phyloP scores from a whole-genome alignment of 768 basidiomycete genomes.

The Pisolithus tinctorius region DNA sequence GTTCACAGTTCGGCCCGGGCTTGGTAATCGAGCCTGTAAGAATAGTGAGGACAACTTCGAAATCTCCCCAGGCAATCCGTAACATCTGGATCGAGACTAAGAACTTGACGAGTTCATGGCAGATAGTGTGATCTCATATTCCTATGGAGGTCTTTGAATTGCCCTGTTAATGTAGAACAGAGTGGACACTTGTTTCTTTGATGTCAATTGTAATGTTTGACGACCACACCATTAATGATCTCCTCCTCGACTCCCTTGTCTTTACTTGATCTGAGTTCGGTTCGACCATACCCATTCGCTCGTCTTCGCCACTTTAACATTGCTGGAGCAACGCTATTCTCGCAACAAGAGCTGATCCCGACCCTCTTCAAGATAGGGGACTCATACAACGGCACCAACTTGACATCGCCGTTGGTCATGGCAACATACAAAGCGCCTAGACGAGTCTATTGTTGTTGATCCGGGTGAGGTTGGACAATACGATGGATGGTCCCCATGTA shows the following conservation, averaged over 20 bases:
- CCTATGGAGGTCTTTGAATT: no score
- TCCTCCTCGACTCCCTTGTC: constrained; percentile 48
- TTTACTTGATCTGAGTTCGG: constrained; percentile 31
- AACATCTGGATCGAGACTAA: no score
- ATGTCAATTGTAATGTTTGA: constrained; percentile 48
- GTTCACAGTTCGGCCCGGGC: no score
- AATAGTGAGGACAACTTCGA: no score
- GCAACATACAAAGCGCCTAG: constrained; percentile 56
- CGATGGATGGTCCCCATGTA: constrained; percentile 57
- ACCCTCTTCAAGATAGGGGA: constrained; percentile 43
- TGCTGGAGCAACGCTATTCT: constrained; percentile 39
- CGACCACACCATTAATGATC: constrained; percentile 44
- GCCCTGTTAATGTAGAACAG: not conserved
- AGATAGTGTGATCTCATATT: no score
- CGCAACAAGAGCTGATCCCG: constrained; percentile 33
- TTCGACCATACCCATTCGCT: constrained; percentile 46
- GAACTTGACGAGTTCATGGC: no score
- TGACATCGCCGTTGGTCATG: constrained; percentile 43
- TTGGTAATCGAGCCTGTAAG: no score
- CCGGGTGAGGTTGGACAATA: constrained; percentile 50
- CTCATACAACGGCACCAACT: constrained; percentile 37
- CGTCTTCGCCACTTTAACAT: constrained; percentile 49
- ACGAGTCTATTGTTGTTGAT: constrained; percentile 43
- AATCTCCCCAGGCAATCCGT: no score
- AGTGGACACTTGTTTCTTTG: not conserved